phyloP scores from a whole-genome alignment of 2,329 filamentous ascomycete genomes.

The Alternaria sp. region DNA sequence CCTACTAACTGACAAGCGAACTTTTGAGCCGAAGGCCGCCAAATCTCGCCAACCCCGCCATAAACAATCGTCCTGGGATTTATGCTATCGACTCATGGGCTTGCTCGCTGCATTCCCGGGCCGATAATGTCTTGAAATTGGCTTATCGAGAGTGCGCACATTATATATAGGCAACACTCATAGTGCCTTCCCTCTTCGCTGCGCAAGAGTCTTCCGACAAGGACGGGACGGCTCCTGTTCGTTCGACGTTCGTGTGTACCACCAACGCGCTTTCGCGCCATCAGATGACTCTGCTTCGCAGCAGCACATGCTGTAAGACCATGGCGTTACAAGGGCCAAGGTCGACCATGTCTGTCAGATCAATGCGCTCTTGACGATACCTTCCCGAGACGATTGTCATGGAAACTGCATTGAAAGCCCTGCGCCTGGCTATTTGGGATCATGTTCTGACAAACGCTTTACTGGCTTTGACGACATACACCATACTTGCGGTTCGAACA shows the following conservation, averaged over 20 bases:
- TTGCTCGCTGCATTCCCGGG: background rate
- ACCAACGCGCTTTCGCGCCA: conserved; percentile 4
- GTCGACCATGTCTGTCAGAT: background rate
- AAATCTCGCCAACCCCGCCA: conserved; percentile 7
- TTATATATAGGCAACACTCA: background rate
- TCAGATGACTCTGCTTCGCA: conserved; percentile 13
- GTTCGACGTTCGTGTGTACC: background rate
- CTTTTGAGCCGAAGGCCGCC: background rate
- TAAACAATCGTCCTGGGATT: background rate
- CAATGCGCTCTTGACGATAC: background rate
- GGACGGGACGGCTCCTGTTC: background rate
- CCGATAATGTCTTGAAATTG: background rate
- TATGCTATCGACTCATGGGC: background rate
- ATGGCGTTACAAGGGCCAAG: background rate
- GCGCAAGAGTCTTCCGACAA: background rate
- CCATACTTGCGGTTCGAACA: background rate
- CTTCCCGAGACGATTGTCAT: background rate
- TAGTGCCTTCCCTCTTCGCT: background rate
- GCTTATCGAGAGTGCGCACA: background rate
- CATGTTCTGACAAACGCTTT: background rate
- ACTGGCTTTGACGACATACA: background rate
- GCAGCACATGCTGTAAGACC: conserved; percentile 4
- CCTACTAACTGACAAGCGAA: conserved; percentile 8
- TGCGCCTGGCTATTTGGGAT: background rate
- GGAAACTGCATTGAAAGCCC: background rate